phyloP scores from a whole-genome alignment of 2,329 filamentous ascomycete genomes.

The Dothidotthia symphoricarpi region DNA sequence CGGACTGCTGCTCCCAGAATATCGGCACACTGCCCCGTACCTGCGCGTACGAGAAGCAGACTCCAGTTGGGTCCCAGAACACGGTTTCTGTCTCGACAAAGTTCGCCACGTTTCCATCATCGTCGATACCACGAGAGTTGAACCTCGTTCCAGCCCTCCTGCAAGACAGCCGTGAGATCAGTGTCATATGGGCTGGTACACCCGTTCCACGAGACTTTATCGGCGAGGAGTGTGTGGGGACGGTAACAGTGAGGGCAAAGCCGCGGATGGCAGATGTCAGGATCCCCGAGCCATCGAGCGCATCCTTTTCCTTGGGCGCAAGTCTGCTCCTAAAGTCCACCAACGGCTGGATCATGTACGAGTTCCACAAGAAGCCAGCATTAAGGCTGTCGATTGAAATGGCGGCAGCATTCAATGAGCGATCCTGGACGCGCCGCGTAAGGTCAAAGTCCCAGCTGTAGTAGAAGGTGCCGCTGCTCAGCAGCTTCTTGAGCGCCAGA shows the following conservation, averaged over 20 bases:
- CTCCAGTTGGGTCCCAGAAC: slow-evolving; percentile 74
- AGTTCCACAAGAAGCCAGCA: slow-evolving; percentile 94
- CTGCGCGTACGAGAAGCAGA: slow-evolving; percentile 91
- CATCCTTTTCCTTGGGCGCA: slow-evolving; percentile 68
- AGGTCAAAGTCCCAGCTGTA: slow-evolving; percentile 98
- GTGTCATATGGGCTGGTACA: slow-evolving; percentile 77
- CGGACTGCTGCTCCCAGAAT: slow-evolving; percentile 94
- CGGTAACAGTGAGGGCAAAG: slow-evolving; percentile 82
- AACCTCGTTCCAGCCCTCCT: slow-evolving; percentile 89
- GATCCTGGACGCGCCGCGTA: slow-evolving; percentile 87
- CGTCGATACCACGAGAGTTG: slow-evolving; percentile 95
- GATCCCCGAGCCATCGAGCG: slow-evolving; percentile 82
- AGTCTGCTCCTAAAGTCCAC: slow-evolving; percentile 85
- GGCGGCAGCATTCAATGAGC: slow-evolving; percentile 71
- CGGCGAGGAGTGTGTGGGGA: slow-evolving; percentile 74
- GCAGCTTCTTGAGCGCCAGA: slow-evolving; percentile 82
- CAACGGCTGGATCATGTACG: slow-evolving; percentile 93
- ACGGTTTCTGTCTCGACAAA: slow-evolving; percentile 98
- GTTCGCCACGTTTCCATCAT: slow-evolving; percentile 95
- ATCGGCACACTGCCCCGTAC: slow-evolving; percentile 89
- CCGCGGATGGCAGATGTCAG: slow-evolving; percentile 92
- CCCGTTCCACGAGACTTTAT: slow-evolving; percentile 65
- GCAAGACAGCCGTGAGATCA: slow-evolving; percentile 90
- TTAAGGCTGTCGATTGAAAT: slow-evolving; percentile 94
- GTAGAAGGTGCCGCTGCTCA: slow-evolving; percentile 93